These are phyloP conservation scores for Collybia mongolica DNA, from an alignment of 768 basidiomycete species.

Conservation along the genomic window DNA sequence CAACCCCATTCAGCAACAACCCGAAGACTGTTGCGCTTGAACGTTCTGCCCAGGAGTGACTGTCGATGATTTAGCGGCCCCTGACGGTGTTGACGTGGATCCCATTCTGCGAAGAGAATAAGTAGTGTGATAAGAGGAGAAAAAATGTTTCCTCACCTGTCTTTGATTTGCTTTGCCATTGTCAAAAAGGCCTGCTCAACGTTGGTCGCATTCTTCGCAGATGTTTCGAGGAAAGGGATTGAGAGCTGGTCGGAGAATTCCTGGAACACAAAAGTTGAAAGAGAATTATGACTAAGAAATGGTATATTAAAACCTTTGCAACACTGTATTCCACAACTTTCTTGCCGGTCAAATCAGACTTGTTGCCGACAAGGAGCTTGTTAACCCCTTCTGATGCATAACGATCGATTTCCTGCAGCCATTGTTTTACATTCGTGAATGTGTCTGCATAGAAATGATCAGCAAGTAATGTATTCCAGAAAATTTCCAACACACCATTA, in stretches of 20 bases:
- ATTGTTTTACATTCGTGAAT: constrained; percentile 93
- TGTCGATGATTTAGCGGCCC: constrained; percentile 77
- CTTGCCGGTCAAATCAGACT: constrained; percentile 97
- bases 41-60: constrained; percentile 85
- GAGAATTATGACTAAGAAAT: background rate
- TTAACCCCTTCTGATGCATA: constrained; percentile 99
- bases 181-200: constrained; percentile 99
- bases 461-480: constrained; percentile 1
- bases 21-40: constrained; percentile 66
- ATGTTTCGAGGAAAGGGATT: constrained; percentile 96
- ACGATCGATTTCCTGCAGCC: constrained; percentile 90
- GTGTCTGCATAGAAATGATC: constrained; percentile 56
- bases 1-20: constrained; percentile 69
- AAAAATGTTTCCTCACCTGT: constrained; percentile 52
- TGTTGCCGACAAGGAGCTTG: constrained; percentile 98
- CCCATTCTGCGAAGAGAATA: constrained; percentile 65
- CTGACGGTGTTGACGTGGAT: constrained; percentile 70
- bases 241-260: constrained; percentile 94
- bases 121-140: background rate
- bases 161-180: constrained; percentile 96
- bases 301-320: constrained; percentile 59
- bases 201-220: constrained; percentile 98
- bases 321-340: constrained; percentile 90
- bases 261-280: constrained; percentile 31
- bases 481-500: constrained; percentile 53